Conservation (phyloP, 2,329 filamentous ascomycete genomes). For the Aaosphaeria pasadenensis region DNA sequence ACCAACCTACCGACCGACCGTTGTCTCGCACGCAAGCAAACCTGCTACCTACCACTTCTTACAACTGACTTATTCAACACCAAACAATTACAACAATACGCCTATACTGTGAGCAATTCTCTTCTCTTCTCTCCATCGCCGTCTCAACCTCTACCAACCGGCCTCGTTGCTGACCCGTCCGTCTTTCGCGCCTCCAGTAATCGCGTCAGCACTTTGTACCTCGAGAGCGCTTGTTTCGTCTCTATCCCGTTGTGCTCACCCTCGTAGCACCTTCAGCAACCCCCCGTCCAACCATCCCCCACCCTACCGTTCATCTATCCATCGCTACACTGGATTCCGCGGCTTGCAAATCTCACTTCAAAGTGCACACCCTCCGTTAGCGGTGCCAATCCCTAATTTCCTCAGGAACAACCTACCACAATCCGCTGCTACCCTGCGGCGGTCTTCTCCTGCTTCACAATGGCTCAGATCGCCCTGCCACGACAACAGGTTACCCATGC, state of each 20-base stretch:
- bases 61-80: too few species aligned
- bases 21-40: slow-evolving; percentile 2
- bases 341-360: slow-evolving; percentile 17
- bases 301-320: slow-evolving; percentile 10
- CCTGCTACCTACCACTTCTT: slow-evolving; percentile 7
- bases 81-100: too few species aligned
- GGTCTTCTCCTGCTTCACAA: slow-evolving; percentile 21
- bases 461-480: slow-evolving; percentile 38
- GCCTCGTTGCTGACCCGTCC: slow-evolving; percentile 25
- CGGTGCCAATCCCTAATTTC: slow-evolving; percentile 26
- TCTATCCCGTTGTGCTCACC: slow-evolving; percentile 27
- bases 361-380: slow-evolving; percentile 13
- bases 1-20: slow-evolving; percentile 5
- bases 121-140: too few species aligned
- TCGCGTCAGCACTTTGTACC: slow-evolving; percentile 31
- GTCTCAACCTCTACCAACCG: too few species aligned
- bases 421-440: slow-evolving; percentile 18
- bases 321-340: slow-evolving; percentile 17
- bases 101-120: slow-evolving; percentile 22
- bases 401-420: slow-evolving; percentile 18
- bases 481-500: slow-evolving; percentile 39
- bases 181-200: slow-evolving; percentile 22
- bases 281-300: slow-evolving; percentile 20
- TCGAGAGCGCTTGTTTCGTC: slow-evolving; percentile 39
- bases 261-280: slow-evolving; percentile 25